A percentile compares a stretch with the other conserved stretches of the same genome.
Conservation (phyloP, 257 asterid genomes). For the Solanum appendiculatum region DNA sequence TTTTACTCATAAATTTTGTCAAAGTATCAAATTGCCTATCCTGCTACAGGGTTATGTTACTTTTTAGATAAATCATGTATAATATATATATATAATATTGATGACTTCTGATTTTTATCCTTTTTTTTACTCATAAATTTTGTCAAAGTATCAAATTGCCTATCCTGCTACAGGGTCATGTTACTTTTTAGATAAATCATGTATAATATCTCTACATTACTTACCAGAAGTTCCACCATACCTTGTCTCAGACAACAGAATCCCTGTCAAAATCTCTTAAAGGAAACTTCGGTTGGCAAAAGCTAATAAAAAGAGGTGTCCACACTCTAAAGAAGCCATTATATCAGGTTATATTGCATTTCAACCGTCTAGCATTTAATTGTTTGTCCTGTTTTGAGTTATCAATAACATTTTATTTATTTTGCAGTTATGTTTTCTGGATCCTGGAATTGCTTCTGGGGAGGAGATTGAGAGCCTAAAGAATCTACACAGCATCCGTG, state of each 20-base stretch:
- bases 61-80: neutral
- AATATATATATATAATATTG: neutral
- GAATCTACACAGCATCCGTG: slow-evolving; percentile 40
- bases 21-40: neutral
- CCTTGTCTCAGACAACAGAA: slow-evolving; percentile 40
- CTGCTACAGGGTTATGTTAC: neutral
- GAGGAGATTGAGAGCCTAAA: slow-evolving; percentile 64
- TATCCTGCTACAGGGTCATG: neutral
- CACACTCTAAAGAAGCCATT: slow-evolving; percentile 71
- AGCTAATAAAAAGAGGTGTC: slow-evolving; percentile 66
- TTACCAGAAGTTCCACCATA: slow-evolving; percentile 4
- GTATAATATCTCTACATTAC: neutral
- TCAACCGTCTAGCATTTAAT: neutral
- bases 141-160: neutral
- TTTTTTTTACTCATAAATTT: neutral
- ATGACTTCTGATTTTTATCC: neutral
- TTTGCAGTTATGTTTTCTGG: slow-evolving; percentile 66
- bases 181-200: neutral
- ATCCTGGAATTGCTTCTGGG: slow-evolving; percentile 66
- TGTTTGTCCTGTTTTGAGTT: neutral
- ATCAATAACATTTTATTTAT: neutral
- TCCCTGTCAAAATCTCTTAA: slow-evolving; percentile 24
- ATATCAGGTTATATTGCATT: slow-evolving; percentile 53
- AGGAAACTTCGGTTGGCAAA: slow-evolving; percentile 67
- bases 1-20: neutral